Evolutionary conservation across 164 flowering plant species (phyloP).

Genomic region (Vitis cinerea): DNA sequence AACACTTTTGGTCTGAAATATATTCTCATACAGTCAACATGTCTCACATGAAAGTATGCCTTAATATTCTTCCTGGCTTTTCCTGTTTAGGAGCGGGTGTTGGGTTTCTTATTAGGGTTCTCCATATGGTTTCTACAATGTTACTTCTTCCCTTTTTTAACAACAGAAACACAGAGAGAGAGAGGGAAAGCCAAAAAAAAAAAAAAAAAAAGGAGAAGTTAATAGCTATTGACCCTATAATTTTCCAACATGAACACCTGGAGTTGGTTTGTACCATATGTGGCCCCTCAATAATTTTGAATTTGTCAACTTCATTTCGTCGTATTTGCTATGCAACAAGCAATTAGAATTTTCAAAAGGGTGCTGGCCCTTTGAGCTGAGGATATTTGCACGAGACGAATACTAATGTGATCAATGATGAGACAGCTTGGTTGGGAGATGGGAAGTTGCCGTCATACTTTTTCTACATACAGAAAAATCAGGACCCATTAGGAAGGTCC

Average conservation of each 20-base stretch:
- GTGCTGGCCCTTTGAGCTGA: neutral
- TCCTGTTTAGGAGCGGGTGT: neutral
- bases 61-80: neutral
- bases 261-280: neutral
- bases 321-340: neutral
- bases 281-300: neutral
- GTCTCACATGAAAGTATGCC: neutral
- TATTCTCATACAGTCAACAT: neutral
- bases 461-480: neutral
- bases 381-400: neutral
- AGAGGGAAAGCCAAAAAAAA: neutral
- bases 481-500: neutral
- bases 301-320: neutral
- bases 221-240: neutral
- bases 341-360: neutral
- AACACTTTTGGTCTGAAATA: neutral
- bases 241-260: neutral
- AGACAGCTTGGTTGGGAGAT: conserved; percentile 1
- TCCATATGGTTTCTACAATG: neutral
- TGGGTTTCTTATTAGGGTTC: neutral
- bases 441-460: neutral
- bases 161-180: no score
- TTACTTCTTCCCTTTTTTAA: neutral
- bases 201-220: no score
- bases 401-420: neutral